Conservation (phyloP, 169 alveolate species). For the Plasmodium vivax region DNA sequence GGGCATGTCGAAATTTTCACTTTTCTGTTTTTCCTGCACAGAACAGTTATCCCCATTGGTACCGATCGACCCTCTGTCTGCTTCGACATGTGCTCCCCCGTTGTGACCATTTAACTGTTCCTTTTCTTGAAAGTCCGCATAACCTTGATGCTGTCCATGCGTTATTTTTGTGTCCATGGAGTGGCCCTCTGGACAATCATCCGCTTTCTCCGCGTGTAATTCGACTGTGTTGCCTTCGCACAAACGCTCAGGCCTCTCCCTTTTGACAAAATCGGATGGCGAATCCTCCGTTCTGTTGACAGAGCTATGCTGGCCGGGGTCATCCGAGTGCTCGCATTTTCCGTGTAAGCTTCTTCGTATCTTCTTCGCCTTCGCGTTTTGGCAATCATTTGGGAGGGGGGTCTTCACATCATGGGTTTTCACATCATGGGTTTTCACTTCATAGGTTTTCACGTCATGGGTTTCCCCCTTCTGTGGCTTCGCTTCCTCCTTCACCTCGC, state of each 20-base stretch:
- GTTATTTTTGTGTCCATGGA: neutral
- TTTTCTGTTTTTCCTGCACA: conserved; percentile 3
- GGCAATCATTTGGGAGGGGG: neutral
- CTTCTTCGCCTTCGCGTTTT: neutral
- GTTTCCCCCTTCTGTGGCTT: neutral
- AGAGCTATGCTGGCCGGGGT: neutral
- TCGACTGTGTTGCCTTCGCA: neutral
- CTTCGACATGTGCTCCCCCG: neutral
- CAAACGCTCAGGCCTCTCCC: neutral
- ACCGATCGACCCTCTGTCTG: neutral
- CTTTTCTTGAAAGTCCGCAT: neutral
- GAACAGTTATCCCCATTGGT: neutral
- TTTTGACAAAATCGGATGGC: neutral
- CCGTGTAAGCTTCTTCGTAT: neutral
- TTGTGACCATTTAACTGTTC: neutral
- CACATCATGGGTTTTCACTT: no score
- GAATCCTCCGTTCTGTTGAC: neutral
- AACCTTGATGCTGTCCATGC: neutral
- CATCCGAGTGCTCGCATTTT: conserved; percentile 10
- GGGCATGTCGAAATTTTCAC: neutral
- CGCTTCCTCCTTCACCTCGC: conserved; percentile 43
- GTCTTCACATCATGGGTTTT: neutral
- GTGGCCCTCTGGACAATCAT: neutral
- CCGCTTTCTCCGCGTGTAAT: neutral
- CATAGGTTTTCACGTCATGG: no score